A percentile compares a stretch with the other conserved stretches of the same genome.
Evolutionary conservation across 768 basidiomycete genomes (phyloP).

Genomic region (Leccinellum albellum): DNA sequence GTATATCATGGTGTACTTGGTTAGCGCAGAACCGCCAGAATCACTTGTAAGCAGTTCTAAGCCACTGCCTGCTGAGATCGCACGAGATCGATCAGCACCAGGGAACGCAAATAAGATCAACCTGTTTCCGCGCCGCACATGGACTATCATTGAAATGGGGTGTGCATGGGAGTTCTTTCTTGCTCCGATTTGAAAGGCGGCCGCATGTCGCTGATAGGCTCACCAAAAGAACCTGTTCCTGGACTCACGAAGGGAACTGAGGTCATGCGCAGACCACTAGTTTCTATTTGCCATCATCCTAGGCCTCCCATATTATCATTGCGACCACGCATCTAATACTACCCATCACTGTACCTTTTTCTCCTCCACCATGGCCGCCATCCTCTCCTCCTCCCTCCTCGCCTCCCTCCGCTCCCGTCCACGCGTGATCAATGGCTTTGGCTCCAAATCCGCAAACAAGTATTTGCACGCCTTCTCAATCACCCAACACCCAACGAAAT

Average conservation of each 20-base stretch:
- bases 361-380: constrained; percentile 21
- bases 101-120: background rate
- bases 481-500: constrained; percentile 85
- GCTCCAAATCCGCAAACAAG: constrained; percentile 84
- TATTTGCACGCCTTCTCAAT: constrained; percentile 81
- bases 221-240: no score
- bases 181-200: background rate
- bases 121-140: background rate
- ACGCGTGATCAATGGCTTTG: constrained; percentile 77
- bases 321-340: background rate
- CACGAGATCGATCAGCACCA: background rate
- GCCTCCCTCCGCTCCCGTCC: constrained; percentile 78
- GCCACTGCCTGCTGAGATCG: no score
- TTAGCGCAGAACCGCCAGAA: no score
- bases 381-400: constrained; percentile 43
- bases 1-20: no score
- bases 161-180: background rate
- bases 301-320: background rate
- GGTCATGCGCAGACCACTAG: background rate
- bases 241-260: background rate
- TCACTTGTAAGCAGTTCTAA: no score
- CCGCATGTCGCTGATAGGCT: no score
- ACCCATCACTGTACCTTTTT: constrained; percentile 36
- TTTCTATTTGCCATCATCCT: background rate
- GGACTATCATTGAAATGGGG: no score